Base-by-base conservation (phyloP, 2,329 filamentous ascomycete genomes). In the Scopulariopsis brevicaulis region DNA sequence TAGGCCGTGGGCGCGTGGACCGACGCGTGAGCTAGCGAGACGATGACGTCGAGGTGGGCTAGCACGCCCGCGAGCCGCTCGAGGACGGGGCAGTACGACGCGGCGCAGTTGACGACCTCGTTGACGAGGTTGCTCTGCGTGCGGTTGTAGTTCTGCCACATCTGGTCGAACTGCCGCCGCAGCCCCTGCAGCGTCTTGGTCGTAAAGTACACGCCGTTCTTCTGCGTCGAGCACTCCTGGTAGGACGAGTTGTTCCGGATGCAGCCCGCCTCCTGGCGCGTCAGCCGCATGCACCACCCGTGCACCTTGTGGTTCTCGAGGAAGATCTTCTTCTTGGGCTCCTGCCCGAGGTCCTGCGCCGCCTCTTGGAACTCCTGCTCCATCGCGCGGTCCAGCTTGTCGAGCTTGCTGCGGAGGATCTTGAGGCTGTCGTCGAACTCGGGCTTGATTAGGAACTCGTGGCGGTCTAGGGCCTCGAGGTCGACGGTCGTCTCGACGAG, bases 401-500 rank as follows among this genome's bases (percentile, higher is more conserved):
- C 93, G 1, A 99, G 83, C 68, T 93, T 94, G 73, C 89, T 92
- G 56, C 90, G 85, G 64, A 99, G 95, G n/a, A 89, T 84, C 20
- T 87, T 84, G 43, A 99, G 77, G 58, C 85, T 82, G 59, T 96
- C 91, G 66, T 99, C 94, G 63, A 96, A 99, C 67, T 99, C 94
- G 1, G 95, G 89, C 73, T 97, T 99, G 80, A 99, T 99, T 65
- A 96, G 93, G 73, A 95, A 99, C 69, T 99, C 94, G 67, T 99
- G 94, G 63, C 94, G 91, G 66, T 99, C 93, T 12, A 99, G 82
- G 2, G 94, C 94, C 59, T 96, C 90, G 0, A 99, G 82, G 67
- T 99, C 94, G 15, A 99, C 92, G 0, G 95, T 99, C 1, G 94
- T 96, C 74, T 99, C 94, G 0, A 99, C 94, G 90, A 99, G 96